Conservation (phyloP, 805 yeast species). For the Ogataea ganodermae region DNA sequence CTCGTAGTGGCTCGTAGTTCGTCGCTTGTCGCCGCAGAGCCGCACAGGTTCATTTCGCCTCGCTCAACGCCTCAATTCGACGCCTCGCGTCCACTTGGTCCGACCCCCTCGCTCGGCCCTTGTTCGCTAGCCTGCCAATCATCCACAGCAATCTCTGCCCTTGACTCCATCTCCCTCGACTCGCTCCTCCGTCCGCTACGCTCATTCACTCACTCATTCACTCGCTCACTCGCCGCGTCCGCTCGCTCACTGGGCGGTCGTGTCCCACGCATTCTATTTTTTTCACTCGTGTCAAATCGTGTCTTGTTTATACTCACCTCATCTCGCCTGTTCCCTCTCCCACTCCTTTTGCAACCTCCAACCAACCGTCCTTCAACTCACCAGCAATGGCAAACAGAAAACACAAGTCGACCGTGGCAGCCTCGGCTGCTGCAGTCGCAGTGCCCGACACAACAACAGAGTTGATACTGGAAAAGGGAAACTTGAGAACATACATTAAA, state of each 20-base stretch:
- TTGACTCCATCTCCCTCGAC: too few relatives aligned
- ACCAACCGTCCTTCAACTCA: background rate
- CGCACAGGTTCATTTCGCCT: background rate
- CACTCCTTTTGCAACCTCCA: background rate
- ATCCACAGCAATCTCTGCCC: too few relatives aligned
- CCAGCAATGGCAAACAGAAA: constrained; percentile 3
- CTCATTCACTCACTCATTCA: background rate
- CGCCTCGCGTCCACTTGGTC: too few relatives aligned
- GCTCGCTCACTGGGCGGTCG: too few relatives aligned
- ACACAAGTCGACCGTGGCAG: background rate
- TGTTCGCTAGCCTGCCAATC: too few relatives aligned
- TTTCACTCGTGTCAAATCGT: background rate
- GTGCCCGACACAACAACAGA: constrained; percentile 38
- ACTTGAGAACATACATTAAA: constrained; percentile 53
- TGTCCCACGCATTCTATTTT: background rate
- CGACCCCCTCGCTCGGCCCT: too few relatives aligned
- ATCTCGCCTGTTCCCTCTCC: background rate
- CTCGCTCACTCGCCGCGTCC: too few relatives aligned
- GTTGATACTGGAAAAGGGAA: constrained; percentile 51
- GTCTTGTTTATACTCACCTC: background rate
- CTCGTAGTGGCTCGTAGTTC: too few relatives aligned
- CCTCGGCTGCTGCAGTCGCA: background rate
- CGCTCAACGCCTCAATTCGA: background rate
- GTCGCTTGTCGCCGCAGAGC: too few relatives aligned
- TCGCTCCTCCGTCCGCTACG: background rate